A percentile compares a stretch with the other conserved stretches of the same genome.
These are phyloP conservation scores for Verticillium albo-atrum DNA, from an alignment of 2,329 filamentous ascomycete species.

Conservation along the genomic window DNA sequence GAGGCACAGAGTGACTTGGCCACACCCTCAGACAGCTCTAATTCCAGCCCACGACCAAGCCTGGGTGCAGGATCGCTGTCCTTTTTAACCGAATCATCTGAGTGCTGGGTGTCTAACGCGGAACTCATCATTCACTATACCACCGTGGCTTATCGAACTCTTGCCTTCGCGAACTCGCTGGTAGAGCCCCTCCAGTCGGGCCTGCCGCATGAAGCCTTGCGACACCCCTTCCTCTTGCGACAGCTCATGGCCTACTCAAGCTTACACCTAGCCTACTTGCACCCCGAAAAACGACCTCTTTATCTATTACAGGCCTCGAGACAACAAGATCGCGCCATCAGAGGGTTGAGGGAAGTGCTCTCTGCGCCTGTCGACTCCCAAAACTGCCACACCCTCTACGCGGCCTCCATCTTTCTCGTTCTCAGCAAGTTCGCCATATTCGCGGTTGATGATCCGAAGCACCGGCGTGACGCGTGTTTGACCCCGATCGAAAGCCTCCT, in stretches of 20 bases:
- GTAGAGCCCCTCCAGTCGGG: neutral
- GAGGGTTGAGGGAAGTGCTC: neutral
- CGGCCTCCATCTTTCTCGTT: slow-evolving; percentile 6
- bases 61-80: neutral
- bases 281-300: neutral
- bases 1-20: neutral
- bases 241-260: neutral
- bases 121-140: neutral
- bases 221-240: neutral
- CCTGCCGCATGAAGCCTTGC: neutral
- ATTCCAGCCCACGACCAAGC: neutral
- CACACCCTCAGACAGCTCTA: no score
- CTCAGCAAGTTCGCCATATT: slow-evolving; percentile 4
- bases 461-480: neutral
- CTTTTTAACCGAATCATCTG: neutral
- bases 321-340: neutral
- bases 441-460: neutral
- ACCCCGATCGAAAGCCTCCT: neutral
- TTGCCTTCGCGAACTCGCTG: neutral
- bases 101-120: neutral
- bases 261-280: neutral
- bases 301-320: neutral
- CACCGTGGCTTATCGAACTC: neutral
- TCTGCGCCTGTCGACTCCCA: neutral
- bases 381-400: neutral